phyloP scores from a whole-genome alignment of 495 filamentous ascomycete species.

The Podospora didyma region DNA sequence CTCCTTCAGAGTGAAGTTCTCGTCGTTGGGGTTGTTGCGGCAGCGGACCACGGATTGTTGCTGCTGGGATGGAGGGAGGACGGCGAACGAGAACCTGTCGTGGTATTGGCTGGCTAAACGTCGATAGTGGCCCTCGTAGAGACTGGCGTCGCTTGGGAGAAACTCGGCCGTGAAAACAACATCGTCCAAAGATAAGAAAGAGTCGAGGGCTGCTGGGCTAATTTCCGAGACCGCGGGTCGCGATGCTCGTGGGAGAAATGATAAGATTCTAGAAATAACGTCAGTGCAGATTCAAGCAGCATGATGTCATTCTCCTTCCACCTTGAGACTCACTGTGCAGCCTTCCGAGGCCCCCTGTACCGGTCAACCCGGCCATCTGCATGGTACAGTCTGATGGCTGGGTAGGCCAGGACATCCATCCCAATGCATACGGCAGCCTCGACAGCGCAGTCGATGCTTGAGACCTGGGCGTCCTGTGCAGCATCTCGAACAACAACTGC shows the following conservation, averaged over 20 bases:
- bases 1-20: slow-evolving; percentile 31
- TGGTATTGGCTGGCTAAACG: slow-evolving; percentile 29
- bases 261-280: slow-evolving; percentile 25
- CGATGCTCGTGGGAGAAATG: slow-evolving; percentile 32
- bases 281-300: not conserved
- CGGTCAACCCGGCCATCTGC: slow-evolving; percentile 24
- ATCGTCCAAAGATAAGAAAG: slow-evolving; percentile 34
- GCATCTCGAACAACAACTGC: slow-evolving; percentile 19
- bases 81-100: slow-evolving; percentile 37
- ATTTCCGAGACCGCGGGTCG: slow-evolving; percentile 31
- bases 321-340: slow-evolving; percentile 26
- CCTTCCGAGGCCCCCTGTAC: slow-evolving; percentile 35
- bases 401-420: slow-evolving; percentile 37
- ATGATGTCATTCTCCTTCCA: not conserved
- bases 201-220: slow-evolving; percentile 11
- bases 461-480: slow-evolving; percentile 19
- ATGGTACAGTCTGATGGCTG: slow-evolving; percentile 39
- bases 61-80: slow-evolving; percentile 3
- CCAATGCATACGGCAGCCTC: slow-evolving; percentile 29
- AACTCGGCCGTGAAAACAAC: slow-evolving; percentile 35
- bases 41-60: slow-evolving; percentile 26
- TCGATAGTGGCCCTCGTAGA: slow-evolving; percentile 16
- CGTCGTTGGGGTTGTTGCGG: slow-evolving; percentile 34
- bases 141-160: slow-evolving; percentile 18
- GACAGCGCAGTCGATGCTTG: slow-evolving; percentile 38